Conservation (phyloP, 1,139 yeast genomes). For the Eremothecium gossypii region DNA sequence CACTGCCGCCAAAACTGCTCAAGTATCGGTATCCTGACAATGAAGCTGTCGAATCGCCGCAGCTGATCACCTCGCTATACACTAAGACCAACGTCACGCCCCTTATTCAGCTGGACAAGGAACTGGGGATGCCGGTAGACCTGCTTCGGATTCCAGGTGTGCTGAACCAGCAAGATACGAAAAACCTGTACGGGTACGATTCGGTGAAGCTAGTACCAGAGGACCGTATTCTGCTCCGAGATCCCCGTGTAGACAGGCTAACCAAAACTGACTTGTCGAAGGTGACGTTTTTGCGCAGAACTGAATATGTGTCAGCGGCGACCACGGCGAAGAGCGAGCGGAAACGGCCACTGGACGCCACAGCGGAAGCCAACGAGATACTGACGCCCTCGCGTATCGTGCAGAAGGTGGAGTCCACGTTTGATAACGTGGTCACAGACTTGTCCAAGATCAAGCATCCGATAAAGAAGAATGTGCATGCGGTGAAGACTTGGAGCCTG, state of each 20-base stretch:
- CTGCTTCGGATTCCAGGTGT: constrained; percentile 58
- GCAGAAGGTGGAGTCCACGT: constrained; percentile 59
- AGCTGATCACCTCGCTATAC: constrained; percentile 63
- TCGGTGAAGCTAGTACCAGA: constrained; percentile 54
- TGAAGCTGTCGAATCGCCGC: constrained; percentile 47
- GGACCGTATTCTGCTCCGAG: constrained; percentile 70
- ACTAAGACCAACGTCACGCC: constrained; percentile 65
- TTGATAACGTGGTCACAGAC: constrained; percentile 48
- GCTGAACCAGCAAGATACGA: constrained; percentile 52
- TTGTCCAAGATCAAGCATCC: constrained; percentile 57
- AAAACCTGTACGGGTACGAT: constrained; percentile 35
- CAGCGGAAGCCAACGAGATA: constrained; percentile 17
- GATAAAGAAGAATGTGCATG: constrained; percentile 58
- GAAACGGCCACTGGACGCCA: constrained; percentile 16
- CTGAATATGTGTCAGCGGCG: constrained; percentile 58
- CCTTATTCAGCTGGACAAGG: constrained; percentile 58
- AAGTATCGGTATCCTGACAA: constrained; percentile 39
- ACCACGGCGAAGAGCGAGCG: constrained; percentile 17
- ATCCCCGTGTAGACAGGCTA: constrained; percentile 54
- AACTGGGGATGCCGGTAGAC: constrained; percentile 76
- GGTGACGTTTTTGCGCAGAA: constrained; percentile 84
- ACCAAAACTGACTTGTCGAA: constrained; percentile 41
- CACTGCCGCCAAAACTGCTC: constrained; percentile 79
- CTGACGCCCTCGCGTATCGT: constrained; percentile 23
- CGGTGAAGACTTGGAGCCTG: constrained; percentile 71